Evolutionary conservation across 1,284 basidiomycete genomes (phyloP).

Genomic region (Pseudozyma thailandica): DNA sequence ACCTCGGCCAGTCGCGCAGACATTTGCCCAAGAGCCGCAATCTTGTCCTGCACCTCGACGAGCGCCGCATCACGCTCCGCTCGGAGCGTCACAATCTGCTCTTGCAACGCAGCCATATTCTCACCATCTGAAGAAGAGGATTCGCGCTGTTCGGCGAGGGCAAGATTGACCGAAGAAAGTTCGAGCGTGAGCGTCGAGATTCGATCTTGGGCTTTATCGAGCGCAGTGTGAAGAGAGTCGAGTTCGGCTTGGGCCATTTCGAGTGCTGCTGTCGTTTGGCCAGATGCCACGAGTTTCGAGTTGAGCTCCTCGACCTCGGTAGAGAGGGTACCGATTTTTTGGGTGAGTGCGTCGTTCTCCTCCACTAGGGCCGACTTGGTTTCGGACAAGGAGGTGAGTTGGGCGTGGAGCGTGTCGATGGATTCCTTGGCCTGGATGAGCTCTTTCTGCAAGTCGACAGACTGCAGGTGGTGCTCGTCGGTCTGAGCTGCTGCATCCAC

Average conservation of each 20-base stretch:
- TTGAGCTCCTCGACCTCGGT: background rate
- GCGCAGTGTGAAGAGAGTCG: background rate
- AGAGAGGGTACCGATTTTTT: too few species aligned
- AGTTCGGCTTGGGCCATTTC: too few species aligned
- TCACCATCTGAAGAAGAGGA: slow-evolving; percentile 12
- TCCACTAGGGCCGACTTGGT: too few species aligned
- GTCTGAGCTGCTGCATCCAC: background rate
- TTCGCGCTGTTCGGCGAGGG: slow-evolving; percentile 35
- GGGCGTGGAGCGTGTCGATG: background rate
- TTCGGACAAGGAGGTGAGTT: too few species aligned
- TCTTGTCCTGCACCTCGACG: background rate
- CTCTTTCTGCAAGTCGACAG: background rate
- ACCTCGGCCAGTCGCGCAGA: background rate
- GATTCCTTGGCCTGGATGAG: background rate
- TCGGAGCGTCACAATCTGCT: slow-evolving; percentile 5
- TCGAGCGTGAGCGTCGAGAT: background rate
- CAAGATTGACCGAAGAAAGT: slow-evolving; percentile 1
- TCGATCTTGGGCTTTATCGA: slow-evolving; percentile 12
- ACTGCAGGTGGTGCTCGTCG: background rate
- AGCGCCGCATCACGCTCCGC: background rate
- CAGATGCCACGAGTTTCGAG: too few species aligned
- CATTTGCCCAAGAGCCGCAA: background rate
- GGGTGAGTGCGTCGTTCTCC: too few species aligned
- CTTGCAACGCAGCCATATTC: slow-evolving; percentile 11
- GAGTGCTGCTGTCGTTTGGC: too few species aligned